These are phyloP conservation scores for Pilaira anomala DNA, from an alignment of 192 early-diverging fungal genomes.

Conservation along the genomic window DNA sequence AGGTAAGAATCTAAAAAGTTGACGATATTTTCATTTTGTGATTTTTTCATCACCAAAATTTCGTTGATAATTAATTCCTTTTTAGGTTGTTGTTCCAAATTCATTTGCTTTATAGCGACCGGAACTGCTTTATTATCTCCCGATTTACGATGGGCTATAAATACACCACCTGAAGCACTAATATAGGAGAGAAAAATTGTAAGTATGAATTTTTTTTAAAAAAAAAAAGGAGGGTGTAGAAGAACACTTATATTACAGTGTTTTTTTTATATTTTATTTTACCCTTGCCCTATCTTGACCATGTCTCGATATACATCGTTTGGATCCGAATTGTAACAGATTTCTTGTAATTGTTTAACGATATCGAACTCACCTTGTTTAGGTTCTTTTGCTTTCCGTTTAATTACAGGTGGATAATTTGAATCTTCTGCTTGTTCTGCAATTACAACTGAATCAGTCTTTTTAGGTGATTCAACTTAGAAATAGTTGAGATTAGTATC, in stretches of 20 bases:
- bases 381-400: constrained; percentile 23
- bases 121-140: constrained; percentile 39
- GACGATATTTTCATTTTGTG: constrained; percentile 78
- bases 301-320: constrained; percentile 53
- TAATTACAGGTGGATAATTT: constrained; percentile 12
- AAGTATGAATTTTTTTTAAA: background rate
- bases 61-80: constrained; percentile 96
- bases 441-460: too few relatives aligned
- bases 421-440: background rate
- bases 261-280: background rate
- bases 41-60: constrained; percentile 85
- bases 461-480: too few relatives aligned
- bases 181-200: background rate
- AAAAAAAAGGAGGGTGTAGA: background rate
- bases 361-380: constrained; percentile 62
- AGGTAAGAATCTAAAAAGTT: constrained; percentile 85
- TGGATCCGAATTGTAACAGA: constrained; percentile 87
- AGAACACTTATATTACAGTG: background rate
- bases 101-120: constrained; percentile 97
- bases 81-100: constrained; percentile 91
- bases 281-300: constrained; percentile 46
- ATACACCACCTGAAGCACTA: constrained; percentile 93
- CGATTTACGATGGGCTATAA: constrained; percentile 65
- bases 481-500: too few relatives aligned
- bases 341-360: constrained; percentile 74